Conservation (phyloP, 805 yeast species). For the Ogataea siamensis region DNA sequence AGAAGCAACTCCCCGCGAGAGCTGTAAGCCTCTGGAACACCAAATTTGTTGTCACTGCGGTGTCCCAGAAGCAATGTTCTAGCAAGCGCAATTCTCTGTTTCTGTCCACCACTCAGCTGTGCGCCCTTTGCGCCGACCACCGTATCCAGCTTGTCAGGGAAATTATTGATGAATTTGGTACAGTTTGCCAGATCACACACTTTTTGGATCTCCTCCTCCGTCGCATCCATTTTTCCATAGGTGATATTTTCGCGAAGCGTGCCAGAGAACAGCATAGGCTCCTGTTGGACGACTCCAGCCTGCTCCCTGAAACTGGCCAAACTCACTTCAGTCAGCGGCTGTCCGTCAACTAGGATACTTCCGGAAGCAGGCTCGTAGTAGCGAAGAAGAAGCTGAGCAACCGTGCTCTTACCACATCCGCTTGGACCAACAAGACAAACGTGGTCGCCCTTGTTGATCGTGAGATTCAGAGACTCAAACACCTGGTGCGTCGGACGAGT, state of each 20-base stretch:
- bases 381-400: constrained; percentile 73
- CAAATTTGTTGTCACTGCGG: constrained; percentile 15
- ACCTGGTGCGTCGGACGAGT: constrained; percentile 72
- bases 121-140: constrained; percentile 83
- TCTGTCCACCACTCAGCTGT: constrained; percentile 92
- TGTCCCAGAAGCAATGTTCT: constrained; percentile 66
- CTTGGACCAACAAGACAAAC: constrained; percentile 96
- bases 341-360: constrained; percentile 58
- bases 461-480: constrained; percentile 58
- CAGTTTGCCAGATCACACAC: constrained; percentile 78
- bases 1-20: constrained; percentile 26
- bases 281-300: constrained; percentile 91
- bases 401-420: constrained; percentile 93
- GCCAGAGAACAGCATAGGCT: constrained; percentile 86
- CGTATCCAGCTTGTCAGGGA: constrained; percentile 83
- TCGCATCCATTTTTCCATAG: constrained; percentile 67
- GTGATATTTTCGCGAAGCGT: constrained; percentile 78
- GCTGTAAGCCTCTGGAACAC: constrained; percentile 19
- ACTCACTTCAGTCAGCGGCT: constrained; percentile 60
- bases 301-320: constrained; percentile 69
- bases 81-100: constrained; percentile 89
- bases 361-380: constrained; percentile 81
- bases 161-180: constrained; percentile 58
- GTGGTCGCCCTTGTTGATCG: constrained; percentile 76
- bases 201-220: constrained; percentile 54